Conservation (phyloP, 2,329 filamentous ascomycete genomes). For the Fusarium sp. region DNA sequence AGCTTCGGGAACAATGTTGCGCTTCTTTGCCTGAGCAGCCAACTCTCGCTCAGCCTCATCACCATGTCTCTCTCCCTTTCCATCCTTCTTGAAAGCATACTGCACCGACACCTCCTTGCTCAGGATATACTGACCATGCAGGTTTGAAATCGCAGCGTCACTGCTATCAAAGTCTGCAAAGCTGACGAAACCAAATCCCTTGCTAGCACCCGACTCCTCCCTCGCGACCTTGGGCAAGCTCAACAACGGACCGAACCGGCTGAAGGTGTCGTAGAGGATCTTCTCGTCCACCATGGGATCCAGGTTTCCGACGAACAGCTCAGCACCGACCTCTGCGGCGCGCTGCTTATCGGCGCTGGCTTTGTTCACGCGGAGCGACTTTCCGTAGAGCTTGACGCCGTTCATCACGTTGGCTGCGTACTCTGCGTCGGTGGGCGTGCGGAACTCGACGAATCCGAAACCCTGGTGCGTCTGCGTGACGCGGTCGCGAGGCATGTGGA, state of each 20-base stretch:
- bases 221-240: slow-evolving; percentile 91
- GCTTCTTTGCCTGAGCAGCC: slow-evolving; percentile 91
- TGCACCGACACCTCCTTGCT: slow-evolving; percentile 97
- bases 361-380: slow-evolving; percentile 97
- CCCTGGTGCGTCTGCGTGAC: slow-evolving; percentile 97
- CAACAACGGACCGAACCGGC: slow-evolving; percentile 88
- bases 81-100: slow-evolving; percentile 99
- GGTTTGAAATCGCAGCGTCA: slow-evolving; percentile 89
- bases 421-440: slow-evolving; percentile 93
- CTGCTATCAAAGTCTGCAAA: slow-evolving; percentile 94
- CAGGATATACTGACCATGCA: slow-evolving; percentile 96
- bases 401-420: slow-evolving; percentile 98
- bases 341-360: slow-evolving; percentile 92
- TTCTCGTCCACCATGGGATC: slow-evolving; percentile 96
- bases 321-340: slow-evolving; percentile 91
- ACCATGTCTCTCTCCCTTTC: slow-evolving; percentile 95
- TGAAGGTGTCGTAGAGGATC: slow-evolving; percentile 93
- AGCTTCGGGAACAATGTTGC: slow-evolving; percentile 87
- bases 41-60: slow-evolving; percentile 94
- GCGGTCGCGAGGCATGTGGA: slow-evolving; percentile 97
- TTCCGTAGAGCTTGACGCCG: slow-evolving; percentile 91
- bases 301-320: slow-evolving; percentile 96
- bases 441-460: slow-evolving; percentile 99
- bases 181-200: slow-evolving; percentile 96
- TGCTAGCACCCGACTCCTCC: slow-evolving; percentile 88